Evolutionary conservation across 768 basidiomycete genomes (phyloP).

Genomic region (Pleurotus platypus): DNA sequence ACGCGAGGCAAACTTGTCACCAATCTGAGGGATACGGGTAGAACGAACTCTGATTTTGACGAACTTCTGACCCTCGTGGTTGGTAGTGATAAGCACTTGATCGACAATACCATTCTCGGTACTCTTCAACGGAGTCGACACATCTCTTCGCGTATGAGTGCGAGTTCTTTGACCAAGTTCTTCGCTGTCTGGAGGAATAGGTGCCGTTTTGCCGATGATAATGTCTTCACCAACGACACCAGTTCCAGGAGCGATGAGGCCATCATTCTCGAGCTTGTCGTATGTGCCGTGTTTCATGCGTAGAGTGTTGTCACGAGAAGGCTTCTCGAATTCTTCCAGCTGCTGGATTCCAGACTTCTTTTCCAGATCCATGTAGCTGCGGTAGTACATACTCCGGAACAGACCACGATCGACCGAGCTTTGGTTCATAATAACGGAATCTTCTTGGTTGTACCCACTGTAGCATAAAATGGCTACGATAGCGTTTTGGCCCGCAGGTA

Average conservation of each 20-base stretch:
- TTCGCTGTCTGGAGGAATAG: constrained; percentile 93
- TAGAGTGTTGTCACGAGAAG: constrained; percentile 86
- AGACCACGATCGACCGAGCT: constrained; percentile 96
- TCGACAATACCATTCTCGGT: constrained; percentile 98
- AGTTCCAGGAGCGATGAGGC: constrained; percentile 92
- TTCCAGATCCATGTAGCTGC: constrained; percentile 98
- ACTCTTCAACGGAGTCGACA: constrained; percentile 95
- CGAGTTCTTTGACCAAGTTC: constrained; percentile 96
- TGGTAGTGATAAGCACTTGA: constrained; percentile 95
- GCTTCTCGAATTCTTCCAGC: constrained; percentile 96
- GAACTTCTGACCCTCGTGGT: constrained; percentile 94
- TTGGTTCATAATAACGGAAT: constrained; percentile 99
- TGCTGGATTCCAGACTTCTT: constrained; percentile 92
- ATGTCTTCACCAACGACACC: constrained; percentile 97
- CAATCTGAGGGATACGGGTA: constrained; percentile 95
- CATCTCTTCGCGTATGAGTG: constrained; percentile 89
- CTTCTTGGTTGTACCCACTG: constrained; percentile 99
- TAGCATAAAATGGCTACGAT: constrained; percentile 98
- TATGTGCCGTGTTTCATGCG: constrained; percentile 98
- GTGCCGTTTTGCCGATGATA: constrained; percentile 98
- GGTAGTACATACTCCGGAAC: constrained; percentile 98
- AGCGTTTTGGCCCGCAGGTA: constrained; percentile 98
- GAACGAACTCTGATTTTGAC: constrained; percentile 97
- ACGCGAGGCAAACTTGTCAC: constrained; percentile 99
- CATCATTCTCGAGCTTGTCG: constrained; percentile 96